Base-by-base conservation (phyloP, 352 stramenopile genomes). In the Phytophthora aleatoria region DNA sequence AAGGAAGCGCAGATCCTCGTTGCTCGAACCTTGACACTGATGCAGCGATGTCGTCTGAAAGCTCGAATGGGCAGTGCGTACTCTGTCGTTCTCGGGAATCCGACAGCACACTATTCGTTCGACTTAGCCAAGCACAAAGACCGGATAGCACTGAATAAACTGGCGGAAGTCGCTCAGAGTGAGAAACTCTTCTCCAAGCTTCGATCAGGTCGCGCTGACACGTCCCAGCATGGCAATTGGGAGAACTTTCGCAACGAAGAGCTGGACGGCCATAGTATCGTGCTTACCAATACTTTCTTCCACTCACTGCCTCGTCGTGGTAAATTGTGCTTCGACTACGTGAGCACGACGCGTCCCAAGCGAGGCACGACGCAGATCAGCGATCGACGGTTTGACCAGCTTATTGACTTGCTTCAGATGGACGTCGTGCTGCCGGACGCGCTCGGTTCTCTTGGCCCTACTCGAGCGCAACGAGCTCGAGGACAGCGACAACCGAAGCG, bases 231-330 rank as follows among this genome's bases (percentile, higher is more conserved):
- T 38, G 88, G 87, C 24, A 95, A 97, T 56, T 97, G 89, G 87
- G 83, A 96, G 61, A 97, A 97, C 63, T 97, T 97, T 51, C 82
- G 91, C 42, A 97, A 97, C 50, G 91, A 97, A 74, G 77, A 77
- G 36, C 81, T 96, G 20, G 89, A 96, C 45, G 86, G 85, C 8
- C 64, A 85, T 42, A 69, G 64, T 3, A 69, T 97, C 3, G 74
- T 89, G 26, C 69, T 97, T 20, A 90, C 80, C 35, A 91, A 75
- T 31, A 69, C 74, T 5, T 97, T 94, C 59, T 95, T 97, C 59
- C 78, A 87, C 60, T 74, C 86, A 13, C 69, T 93, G 6, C 90
- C 91, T 15, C 50, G 51, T 0, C 69, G 76, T 2, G 90, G 91
- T 12, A 92, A 89, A 60, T 77, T 97, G 1, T 83, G 77, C n/a